Evolutionary conservation across 768 basidiomycete genomes (phyloP), one percentile per base, ranked within the genome.

Genomic region (Lenzites betulinus): DNA sequence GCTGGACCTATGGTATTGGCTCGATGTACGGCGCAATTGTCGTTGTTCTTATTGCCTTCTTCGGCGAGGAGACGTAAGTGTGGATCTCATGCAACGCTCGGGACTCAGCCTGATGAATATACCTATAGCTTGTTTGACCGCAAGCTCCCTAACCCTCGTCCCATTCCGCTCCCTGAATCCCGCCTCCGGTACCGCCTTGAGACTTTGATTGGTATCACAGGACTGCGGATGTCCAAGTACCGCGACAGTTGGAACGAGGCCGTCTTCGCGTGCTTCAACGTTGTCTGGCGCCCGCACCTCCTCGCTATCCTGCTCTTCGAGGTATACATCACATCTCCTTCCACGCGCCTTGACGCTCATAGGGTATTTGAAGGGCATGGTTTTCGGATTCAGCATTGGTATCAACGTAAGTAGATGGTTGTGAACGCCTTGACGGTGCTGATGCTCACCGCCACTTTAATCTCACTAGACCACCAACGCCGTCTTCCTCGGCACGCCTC

Each of bases 1-100:
- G 85, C 46, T 88, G 87, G 86, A 77, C 85, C 20, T 89, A 89
- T 60, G 86, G 84, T 16, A 83, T 86, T 36, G 88, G 84, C 0
- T 82, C 79, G 30, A 80, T 88, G 20, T 89, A 88, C 66, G 76
- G 77, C 4, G 73, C 75, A 1, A 62, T 86, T 18, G 84, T 89
- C 6, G 76, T 88, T 7, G 47, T 80, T 9, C 67, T 88, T 20
- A 87, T 89, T 51, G 71, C 76, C 2, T 75, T 89, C 57, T 83
- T 88, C 64, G 78, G 80, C 73, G 82, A 87, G 60, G 88, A 90
- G 71, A 89, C 87, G 86, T 86, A 68, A 51, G 81, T 67, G 23
- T 20, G 33, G 9, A 20, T 11, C 26, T 16, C 26, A 33, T 28
- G n/a, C 7, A 1, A 3, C 15, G 11, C 33, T 13, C 12, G 54